A percentile compares a stretch with the other conserved stretches of the same genome.
Conservation (phyloP, 2,329 filamentous ascomycete species). For the Didymella pomorum region DNA sequence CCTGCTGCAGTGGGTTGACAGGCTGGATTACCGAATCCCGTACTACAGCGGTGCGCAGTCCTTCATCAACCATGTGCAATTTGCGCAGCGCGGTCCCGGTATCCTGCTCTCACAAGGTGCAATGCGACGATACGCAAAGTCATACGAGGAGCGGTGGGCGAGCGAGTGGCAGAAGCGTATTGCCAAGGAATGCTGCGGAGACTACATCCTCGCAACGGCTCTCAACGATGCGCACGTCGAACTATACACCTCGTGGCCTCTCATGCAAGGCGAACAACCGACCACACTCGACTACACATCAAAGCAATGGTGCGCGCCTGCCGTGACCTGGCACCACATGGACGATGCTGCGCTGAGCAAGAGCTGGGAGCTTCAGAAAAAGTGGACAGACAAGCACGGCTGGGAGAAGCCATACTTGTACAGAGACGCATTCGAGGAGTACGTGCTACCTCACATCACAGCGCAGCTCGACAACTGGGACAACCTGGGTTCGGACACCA, state of each 20-base stretch:
- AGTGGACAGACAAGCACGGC: constrained; percentile 45
- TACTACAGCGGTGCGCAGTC: constrained; percentile 54
- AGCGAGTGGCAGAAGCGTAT: constrained; percentile 45
- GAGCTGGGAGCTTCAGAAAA: constrained; percentile 44
- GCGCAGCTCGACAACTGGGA: constrained; percentile 46
- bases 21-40: constrained; percentile 52
- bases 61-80: constrained; percentile 48
- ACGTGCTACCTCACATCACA: constrained; percentile 42
- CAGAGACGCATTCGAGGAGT: constrained; percentile 44
- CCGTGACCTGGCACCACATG: constrained; percentile 51
- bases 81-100: constrained; percentile 54
- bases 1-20: constrained; percentile 50
- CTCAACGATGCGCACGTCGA: constrained; percentile 48
- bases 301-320: constrained; percentile 54
- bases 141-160: constrained; percentile 43
- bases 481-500: constrained; percentile 36
- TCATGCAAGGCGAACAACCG: constrained; percentile 55
- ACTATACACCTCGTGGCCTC: constrained; percentile 51
- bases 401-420: constrained; percentile 46
- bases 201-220: constrained; percentile 47
- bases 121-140: constrained; percentile 43
- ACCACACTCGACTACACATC: constrained; percentile 50
- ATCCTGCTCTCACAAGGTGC: constrained; percentile 55
- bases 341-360: constrained; percentile 30
- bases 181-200: constrained; percentile 50